A percentile compares a stretch with the other conserved stretches of the same genome.
Conservation (phyloP, 2,329 filamentous ascomycete species). For the Ceratocystis huliohia region DNA sequence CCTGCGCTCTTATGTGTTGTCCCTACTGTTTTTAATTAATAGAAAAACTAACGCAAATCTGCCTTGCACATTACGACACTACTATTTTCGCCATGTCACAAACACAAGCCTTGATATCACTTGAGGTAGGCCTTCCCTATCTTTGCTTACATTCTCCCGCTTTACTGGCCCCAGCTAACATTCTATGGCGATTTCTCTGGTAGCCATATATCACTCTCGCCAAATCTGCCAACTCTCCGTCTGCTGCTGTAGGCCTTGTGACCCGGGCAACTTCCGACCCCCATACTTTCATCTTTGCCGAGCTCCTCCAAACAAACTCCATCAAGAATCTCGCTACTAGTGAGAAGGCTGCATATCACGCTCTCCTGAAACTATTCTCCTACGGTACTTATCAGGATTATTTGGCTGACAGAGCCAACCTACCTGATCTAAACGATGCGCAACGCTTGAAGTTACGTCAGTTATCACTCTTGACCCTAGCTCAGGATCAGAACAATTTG, state of each 20-base stretch:
- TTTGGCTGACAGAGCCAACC: conserved; percentile 31
- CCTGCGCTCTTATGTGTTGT: too few relatives aligned
- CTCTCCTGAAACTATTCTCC: conserved; percentile 75
- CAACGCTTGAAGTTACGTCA: conserved; percentile 82
- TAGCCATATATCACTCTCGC: conserved; percentile 84
- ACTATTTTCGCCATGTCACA: conserved; percentile 50
- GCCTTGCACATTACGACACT: neutral
- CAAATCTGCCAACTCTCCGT: conserved; percentile 71
- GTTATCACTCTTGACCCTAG: conserved; percentile 74
- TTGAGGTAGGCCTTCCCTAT: conserved; percentile 38
- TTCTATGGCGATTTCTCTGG: conserved; percentile 26
- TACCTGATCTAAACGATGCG: conserved; percentile 58
- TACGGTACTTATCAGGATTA: conserved; percentile 83
- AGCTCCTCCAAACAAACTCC: conserved; percentile 71
- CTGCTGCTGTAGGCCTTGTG: conserved; percentile 75
- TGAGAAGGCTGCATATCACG: conserved; percentile 43
- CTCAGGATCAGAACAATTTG: conserved; percentile 53
- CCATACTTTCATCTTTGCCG: conserved; percentile 84
- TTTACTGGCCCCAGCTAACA: neutral
- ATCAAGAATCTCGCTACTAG: conserved; percentile 55
- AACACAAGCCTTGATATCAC: conserved; percentile 50
- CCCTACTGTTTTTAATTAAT: too few relatives aligned
- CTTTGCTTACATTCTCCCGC: neutral
- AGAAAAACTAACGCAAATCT: neutral
- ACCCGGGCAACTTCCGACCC: conserved; percentile 77